These are phyloP conservation scores for Fonsecaea monophora DNA, from an alignment of 2,329 filamentous ascomycete genomes.

Conservation along the genomic window DNA sequence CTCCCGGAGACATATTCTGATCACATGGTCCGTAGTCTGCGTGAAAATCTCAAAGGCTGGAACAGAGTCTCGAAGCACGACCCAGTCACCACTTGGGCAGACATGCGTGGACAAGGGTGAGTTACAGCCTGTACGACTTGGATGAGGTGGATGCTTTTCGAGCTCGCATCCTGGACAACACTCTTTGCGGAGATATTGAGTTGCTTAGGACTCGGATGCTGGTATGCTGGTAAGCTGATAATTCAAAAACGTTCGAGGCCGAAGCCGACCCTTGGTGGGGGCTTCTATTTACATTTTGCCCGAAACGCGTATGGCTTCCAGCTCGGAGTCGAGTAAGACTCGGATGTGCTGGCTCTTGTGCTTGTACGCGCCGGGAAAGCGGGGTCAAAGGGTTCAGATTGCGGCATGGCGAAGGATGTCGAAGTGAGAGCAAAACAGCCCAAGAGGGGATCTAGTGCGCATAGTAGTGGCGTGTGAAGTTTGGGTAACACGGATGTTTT, in stretches of 20 bases:
- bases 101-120: conserved; percentile 7
- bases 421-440: neutral
- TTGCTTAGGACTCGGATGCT: neutral
- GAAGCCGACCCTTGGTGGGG: neutral
- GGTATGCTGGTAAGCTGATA: conserved; percentile 1
- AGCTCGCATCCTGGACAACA: neutral
- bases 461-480: neutral
- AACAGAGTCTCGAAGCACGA: neutral
- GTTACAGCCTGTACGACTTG: conserved; percentile 1
- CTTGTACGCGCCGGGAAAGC: neutral
- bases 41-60: neutral
- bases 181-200: neutral
- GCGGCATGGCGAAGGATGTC: neutral
- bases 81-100: neutral
- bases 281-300: conserved; percentile 1
- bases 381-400: neutral
- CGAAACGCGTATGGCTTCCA: neutral
- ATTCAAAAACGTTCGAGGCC: neutral
- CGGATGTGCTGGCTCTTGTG: neutral
- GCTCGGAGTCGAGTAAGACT: neutral
- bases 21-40: neutral
- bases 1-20: neutral
- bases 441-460: neutral
- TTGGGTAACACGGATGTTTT: conserved; percentile 1
- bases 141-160: neutral